Base-by-base conservation (phyloP, 2,329 filamentous ascomycete genomes). In the Talaromyces marneffei region DNA sequence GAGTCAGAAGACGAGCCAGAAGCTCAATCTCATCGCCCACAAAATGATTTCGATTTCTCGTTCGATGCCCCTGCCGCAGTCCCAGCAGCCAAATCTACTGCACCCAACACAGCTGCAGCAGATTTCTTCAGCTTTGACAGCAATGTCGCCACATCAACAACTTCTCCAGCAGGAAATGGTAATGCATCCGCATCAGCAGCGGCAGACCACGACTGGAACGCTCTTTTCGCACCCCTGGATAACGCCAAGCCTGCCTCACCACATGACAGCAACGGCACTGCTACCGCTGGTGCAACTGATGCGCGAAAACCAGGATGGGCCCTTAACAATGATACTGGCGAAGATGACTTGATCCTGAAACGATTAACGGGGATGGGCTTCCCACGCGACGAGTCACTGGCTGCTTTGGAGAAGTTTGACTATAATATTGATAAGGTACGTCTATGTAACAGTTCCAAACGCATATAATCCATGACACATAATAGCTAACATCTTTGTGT, bases 371-470 rank as follows among this genome's bases (percentile, higher is more conserved):
- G 85, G 9, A 96, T 97, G 92, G 93, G 93, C 0, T 97, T 95
- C 72, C 77, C 85, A 4, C 83, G 93, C 31, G 79, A 81, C 7
- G 86, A 90, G 56, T 89, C 91, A 16, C 78, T 97, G 37, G 81
- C 82, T 55, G 93, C 94, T 25, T 78, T 97, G 72, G 93, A 97
- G 80, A 92, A 93, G 75, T 96, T 90, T 73, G 92, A 97, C 78
- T 97, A 97, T 77, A 94, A 97, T 74, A 83, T 97, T 72, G 92
- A 96, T 77, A 91, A 90, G 85, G 93, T 96, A 78, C 78, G 80
- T 57, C 18, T 29, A 8, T 14, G 52, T 20, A 29, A 18, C 20
- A 7, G 9, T 53, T 20, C 18, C 18, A 23, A 10, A 9, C 9
- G 1, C 40, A 10, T 10, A 23, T 10, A 54, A 59, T 66, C 40